Evolutionary conservation across 495 filamentous ascomycete species (phyloP).

Genomic region (Penicillium bialowiezense): DNA sequence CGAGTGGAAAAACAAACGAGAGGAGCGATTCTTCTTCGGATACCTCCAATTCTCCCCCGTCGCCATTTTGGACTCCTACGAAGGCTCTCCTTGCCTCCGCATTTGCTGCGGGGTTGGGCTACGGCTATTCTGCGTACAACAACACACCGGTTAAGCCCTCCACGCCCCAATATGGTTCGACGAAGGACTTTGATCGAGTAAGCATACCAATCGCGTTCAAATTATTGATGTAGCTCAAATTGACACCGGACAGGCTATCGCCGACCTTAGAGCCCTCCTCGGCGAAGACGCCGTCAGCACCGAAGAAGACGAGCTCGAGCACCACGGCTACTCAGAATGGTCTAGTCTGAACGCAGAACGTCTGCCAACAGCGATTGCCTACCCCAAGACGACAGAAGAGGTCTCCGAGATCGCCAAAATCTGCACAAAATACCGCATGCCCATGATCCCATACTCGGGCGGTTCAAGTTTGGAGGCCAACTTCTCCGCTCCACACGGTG

Average conservation of each 20-base stretch:
- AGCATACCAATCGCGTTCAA: conserved; percentile 8
- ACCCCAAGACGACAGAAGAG: conserved; percentile 74
- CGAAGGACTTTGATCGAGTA: conserved; percentile 44
- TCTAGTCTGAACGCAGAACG: conserved; percentile 76
- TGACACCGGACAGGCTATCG: conserved; percentile 52
- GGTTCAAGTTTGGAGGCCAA: conserved; percentile 87
- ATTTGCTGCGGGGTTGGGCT: conserved; percentile 37
- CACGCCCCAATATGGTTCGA: conserved; percentile 37
- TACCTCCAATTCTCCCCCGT: conserved; percentile 10
- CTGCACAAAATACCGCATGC: conserved; percentile 79
- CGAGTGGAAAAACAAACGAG: conserved; percentile 4
- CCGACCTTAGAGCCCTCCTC: conserved; percentile 56
- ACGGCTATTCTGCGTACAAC: conserved; percentile 27
- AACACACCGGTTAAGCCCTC: conserved; percentile 10
- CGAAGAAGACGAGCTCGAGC: conserved; percentile 75
- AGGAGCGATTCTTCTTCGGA: conserved; percentile 2
- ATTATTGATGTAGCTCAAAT: conserved; percentile 19
- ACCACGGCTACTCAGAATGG: conserved; percentile 89
- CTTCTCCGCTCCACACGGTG: conserved; percentile 81
- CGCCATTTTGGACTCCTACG: conserved; percentile 30
- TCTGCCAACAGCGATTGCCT: conserved; percentile 77
- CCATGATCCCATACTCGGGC: conserved; percentile 82
- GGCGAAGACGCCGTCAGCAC: conserved; percentile 74
- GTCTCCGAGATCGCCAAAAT: conserved; percentile 76
- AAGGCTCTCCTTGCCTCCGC: conserved; percentile 32